These are phyloP conservation scores for Peniophora sp. DNA, from an alignment of 1,284 basidiomycete species.

Conservation along the genomic window DNA sequence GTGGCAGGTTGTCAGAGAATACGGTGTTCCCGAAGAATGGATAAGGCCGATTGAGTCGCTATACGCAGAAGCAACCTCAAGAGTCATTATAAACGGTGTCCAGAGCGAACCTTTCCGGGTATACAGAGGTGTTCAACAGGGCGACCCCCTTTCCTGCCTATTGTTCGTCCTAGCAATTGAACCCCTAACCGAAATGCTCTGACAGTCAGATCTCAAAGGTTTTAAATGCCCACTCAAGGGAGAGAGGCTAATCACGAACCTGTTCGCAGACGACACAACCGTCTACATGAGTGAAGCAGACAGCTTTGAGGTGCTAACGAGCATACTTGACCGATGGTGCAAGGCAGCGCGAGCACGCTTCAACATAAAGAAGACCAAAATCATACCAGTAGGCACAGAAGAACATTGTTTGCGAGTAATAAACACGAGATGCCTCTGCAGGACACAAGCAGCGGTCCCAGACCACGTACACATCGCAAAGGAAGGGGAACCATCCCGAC, in stretches of 20 bases:
- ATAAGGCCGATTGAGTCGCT: constrained; percentile 12
- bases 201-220: constrained; percentile 12
- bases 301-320: constrained; percentile 10
- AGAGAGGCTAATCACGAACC: constrained; percentile 14
- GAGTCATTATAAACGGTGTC: constrained; percentile 20
- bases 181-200: constrained; percentile 13
- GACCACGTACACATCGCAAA: constrained; percentile 9
- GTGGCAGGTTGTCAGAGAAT: constrained; percentile 14
- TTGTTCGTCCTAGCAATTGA: constrained; percentile 21
- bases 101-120: constrained; percentile 13
- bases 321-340: constrained; percentile 21
- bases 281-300: constrained; percentile 16
- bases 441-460: not conserved
- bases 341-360: constrained; percentile 23
- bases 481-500: constrained; percentile 17
- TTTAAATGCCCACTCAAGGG: constrained; percentile 7
- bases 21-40: constrained; percentile 13
- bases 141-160: constrained; percentile 23
- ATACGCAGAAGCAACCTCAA: constrained; percentile 16
- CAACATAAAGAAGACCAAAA: constrained; percentile 26
- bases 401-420: not conserved
- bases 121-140: constrained; percentile 21
- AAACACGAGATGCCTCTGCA: constrained; percentile 1
- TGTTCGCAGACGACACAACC: constrained; percentile 25
- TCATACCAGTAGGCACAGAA: constrained; percentile 22